These are phyloP conservation scores for Penicillium coprophilum DNA, from an alignment of 495 filamentous ascomycete genomes.

Conservation along the genomic window DNA sequence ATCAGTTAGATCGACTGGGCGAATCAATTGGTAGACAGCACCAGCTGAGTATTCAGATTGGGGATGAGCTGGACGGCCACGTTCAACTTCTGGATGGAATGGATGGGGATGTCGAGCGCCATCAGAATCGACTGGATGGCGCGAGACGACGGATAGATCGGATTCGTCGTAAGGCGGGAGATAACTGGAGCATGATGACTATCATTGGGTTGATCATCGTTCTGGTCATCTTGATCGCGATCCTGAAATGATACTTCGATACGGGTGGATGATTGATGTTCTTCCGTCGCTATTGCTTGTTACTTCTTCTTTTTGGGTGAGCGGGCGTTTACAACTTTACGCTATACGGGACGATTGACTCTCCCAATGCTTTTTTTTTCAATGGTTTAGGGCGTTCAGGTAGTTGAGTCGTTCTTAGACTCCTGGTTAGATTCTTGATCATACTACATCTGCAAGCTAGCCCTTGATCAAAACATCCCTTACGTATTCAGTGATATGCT, in stretches of 20 bases:
- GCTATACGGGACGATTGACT: constrained; percentile 7
- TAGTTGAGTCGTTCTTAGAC: constrained; percentile 3
- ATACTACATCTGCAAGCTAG: constrained; percentile 10
- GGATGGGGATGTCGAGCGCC: constrained; percentile 77
- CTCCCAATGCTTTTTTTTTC: constrained; percentile 11
- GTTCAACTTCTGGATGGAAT: constrained; percentile 85
- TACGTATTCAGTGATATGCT: background rate
- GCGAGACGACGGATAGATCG: constrained; percentile 68
- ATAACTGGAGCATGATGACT: constrained; percentile 76
- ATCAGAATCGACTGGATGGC: constrained; percentile 69
- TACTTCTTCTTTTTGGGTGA: constrained; percentile 14
- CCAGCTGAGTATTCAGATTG: constrained; percentile 92
- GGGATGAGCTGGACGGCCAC: constrained; percentile 91
- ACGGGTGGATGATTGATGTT: background rate
- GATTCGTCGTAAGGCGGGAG: constrained; percentile 69
- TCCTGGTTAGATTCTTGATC: constrained; percentile 8
- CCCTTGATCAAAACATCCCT: background rate
- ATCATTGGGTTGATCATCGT: constrained; percentile 76
- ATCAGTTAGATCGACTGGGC: constrained; percentile 84
- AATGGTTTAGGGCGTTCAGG: constrained; percentile 19
- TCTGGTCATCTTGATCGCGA: constrained; percentile 72
- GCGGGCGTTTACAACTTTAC: constrained; percentile 28
- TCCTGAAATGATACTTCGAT: constrained; percentile 60
- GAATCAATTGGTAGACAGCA: constrained; percentile 87
- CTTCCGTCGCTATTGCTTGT: constrained; percentile 13